A percentile compares a stretch with the other conserved stretches of the same genome.
Evolutionary conservation across 2,329 filamentous ascomycete species (phyloP).

Genomic region (Neofusicoccum laricinum): DNA sequence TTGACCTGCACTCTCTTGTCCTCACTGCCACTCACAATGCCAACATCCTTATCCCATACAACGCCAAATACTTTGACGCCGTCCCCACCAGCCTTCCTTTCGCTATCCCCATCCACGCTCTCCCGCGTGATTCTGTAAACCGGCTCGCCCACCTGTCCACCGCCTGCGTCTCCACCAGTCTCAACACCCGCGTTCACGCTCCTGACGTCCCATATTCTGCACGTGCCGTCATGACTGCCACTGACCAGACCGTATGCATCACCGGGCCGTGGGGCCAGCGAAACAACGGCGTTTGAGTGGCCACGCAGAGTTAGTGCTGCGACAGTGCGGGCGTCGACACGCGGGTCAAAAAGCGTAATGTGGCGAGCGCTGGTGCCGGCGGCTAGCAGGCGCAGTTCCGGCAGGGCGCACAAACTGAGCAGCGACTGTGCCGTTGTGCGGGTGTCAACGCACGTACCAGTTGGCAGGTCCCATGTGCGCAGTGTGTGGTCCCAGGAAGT

Average conservation of each 20-base stretch:
- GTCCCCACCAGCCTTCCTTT: conserved; percentile 68
- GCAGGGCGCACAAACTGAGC: conserved; percentile 72
- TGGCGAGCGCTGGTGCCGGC: conserved; percentile 82
- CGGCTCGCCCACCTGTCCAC: conserved; percentile 62
- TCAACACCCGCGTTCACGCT: conserved; percentile 57
- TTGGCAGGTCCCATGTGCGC: conserved; percentile 87
- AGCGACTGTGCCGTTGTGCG: conserved; percentile 81
- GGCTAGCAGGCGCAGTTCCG: conserved; percentile 60
- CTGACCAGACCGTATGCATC: conserved; percentile 83
- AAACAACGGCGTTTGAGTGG: conserved; percentile 71
- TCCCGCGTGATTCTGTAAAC: conserved; percentile 76
- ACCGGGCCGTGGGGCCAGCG: conserved; percentile 58
- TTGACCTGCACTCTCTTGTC: conserved; percentile 96
- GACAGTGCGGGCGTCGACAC: conserved; percentile 71
- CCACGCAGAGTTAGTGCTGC: conserved; percentile 88
- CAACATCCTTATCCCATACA: conserved; percentile 79
- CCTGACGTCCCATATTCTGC: conserved; percentile 89
- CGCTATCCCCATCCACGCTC: conserved; percentile 54
- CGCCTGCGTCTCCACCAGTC: conserved; percentile 53
- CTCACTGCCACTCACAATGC: conserved; percentile 88
- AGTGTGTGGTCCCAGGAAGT: conserved; percentile 88
- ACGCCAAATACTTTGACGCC: conserved; percentile 89
- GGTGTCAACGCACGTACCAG: conserved; percentile 72
- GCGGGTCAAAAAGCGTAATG: conserved; percentile 89
- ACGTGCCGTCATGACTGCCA: conserved; percentile 88